Evolutionary conservation across 2,329 filamentous ascomycete species (phyloP), one percentile per base, ranked within the genome.

Genomic region (Colletotrichum sansevieriae): DNA sequence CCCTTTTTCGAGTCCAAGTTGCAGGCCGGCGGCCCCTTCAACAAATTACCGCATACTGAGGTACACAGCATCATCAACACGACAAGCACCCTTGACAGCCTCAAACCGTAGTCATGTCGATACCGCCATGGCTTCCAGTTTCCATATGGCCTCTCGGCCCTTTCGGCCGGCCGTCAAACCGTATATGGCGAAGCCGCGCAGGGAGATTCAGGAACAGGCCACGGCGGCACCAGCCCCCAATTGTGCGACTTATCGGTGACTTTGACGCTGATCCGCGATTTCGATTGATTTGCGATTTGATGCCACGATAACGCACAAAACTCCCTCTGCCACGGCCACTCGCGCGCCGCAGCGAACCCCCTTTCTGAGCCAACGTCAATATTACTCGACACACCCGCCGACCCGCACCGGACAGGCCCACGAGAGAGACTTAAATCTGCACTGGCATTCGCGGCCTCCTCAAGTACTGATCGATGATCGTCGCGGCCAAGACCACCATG

Each of bases 151-250:
- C 18, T 47, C 49, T 65, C 62, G 66, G 55, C 39, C 47, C 62
- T n/a, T 15, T 61, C 43, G 55, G 62, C 66, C 62, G 49, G 43
- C 55, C 54, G 47, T 65, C 55, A 39, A 54, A 33, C 46, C 65
- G 65, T 59, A 41, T 46, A 52, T 55, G 33, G 65, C 64, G 65
- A 65, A 37, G 61, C 39, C 10, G 39, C 35, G 52, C 52, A 56
- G 66, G 12, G 47, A 61, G 35, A 69, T 56, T 66, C 62, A 69
- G 66, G 62, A 69, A 69, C 66, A 66, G 62, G 47, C 47, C 55
- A 65, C 49, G 43, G 47, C 65, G 56, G 49, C 49, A 33, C 63
- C 47, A 61, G 35, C 49, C 66, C 49, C 56, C 51, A 41, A 46
- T 56, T 22, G 47, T 55, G 41, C 20, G 66, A 51, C 55, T 29